These are phyloP conservation scores for Pythium coloratum DNA, from an alignment of 352 stramenopile genomes.

Conservation along the genomic window DNA sequence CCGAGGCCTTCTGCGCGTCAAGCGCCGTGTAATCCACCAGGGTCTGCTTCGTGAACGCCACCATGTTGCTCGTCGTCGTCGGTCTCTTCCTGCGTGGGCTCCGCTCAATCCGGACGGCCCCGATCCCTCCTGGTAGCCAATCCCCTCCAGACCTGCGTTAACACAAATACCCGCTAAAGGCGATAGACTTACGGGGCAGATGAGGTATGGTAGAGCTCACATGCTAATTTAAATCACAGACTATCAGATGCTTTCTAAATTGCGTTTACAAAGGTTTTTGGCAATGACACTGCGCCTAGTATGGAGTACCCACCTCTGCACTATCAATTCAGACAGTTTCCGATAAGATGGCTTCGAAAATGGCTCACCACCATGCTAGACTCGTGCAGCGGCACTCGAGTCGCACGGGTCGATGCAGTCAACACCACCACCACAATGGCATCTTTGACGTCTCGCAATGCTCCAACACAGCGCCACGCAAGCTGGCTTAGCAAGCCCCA, in stretches of 20 bases:
- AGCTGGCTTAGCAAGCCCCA: constrained; percentile 23
- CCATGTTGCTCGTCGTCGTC: constrained; percentile 35
- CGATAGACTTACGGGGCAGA: background rate
- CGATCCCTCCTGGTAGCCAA: constrained; percentile 28
- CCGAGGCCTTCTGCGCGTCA: constrained; percentile 37
- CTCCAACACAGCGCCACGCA: background rate
- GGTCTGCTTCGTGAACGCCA: constrained; percentile 63
- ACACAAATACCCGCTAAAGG: constrained; percentile 2
- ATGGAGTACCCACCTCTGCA: background rate
- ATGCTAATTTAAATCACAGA: too few species aligned
- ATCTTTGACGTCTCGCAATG: background rate
- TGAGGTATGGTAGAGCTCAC: too few species aligned
- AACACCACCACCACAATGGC: background rate
- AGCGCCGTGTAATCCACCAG: constrained; percentile 61
- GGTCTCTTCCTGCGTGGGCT: constrained; percentile 6
- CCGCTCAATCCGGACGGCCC: background rate
- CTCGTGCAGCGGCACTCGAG: background rate
- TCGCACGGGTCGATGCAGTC: background rate
- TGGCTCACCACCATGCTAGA: background rate
- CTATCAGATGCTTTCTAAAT: too few species aligned
- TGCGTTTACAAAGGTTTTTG: too few species aligned
- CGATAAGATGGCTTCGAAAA: constrained; percentile 21
- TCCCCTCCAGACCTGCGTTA: constrained; percentile 22
- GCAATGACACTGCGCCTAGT: too few species aligned
- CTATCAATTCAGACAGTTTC: background rate